phyloP scores from a whole-genome alignment of 352 stramenopile species.

The Phytophthora boehmeriae region DNA sequence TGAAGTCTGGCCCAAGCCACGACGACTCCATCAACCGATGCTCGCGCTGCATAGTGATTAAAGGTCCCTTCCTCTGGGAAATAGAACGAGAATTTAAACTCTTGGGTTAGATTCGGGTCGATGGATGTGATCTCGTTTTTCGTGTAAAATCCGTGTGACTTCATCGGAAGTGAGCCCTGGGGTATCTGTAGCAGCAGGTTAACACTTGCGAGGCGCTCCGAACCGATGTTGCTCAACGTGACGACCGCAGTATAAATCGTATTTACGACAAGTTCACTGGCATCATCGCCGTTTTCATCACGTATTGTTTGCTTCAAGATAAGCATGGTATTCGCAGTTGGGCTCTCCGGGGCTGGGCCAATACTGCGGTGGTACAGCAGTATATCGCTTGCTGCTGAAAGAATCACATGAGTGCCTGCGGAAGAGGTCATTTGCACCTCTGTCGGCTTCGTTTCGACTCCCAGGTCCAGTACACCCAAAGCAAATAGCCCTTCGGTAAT shows the following conservation, averaged over 20 bases:
- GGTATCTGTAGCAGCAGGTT: slow-evolving; percentile 75
- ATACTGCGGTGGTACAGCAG: slow-evolving; percentile 67
- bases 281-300: slow-evolving; percentile 24
- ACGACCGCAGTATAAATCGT: slow-evolving; percentile 56
- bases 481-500: slow-evolving; percentile 64
- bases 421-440: slow-evolving; percentile 23
- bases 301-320: slow-evolving; percentile 61
- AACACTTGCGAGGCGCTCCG: slow-evolving; percentile 30
- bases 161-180: slow-evolving; percentile 54
- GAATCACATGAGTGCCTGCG: slow-evolving; percentile 14
- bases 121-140: slow-evolving; percentile 48
- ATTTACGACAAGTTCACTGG: slow-evolving; percentile 52
- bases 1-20: slow-evolving; percentile 44
- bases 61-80: slow-evolving; percentile 57
- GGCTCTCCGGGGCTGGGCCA: slow-evolving; percentile 19
- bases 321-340: slow-evolving; percentile 41
- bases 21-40: slow-evolving; percentile 39
- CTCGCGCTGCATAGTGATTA: slow-evolving; percentile 56
- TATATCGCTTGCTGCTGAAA: slow-evolving; percentile 24
- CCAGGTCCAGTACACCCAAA: slow-evolving; percentile 57
- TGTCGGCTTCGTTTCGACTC: slow-evolving; percentile 18
- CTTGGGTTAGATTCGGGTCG: slow-evolving; percentile 44
- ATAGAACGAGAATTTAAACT: slow-evolving; percentile 60
- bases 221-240: slow-evolving; percentile 64
- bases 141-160: slow-evolving; percentile 46